Base-by-base conservation (phyloP, 2,329 filamentous ascomycete species). In the Clonostachys chloroleuca region DNA sequence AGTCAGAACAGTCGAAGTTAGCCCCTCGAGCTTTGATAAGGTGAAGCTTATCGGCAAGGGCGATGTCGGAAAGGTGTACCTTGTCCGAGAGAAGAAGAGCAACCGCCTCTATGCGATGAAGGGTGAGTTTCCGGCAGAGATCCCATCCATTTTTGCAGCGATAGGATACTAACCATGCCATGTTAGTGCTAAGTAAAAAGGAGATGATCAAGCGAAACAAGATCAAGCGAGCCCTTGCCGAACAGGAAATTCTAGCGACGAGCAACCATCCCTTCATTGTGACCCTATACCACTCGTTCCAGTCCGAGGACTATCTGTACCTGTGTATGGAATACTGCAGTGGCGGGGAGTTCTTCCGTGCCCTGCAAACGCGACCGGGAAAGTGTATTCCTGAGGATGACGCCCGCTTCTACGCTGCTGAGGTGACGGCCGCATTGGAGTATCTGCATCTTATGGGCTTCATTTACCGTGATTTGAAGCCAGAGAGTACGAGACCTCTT, bases 181-280 rank as follows among this genome's bases (percentile, higher is more conserved):
- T 45, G 46, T 14, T 62, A 97, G 94, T 99, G 6, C 66, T 99
- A 68, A 97, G 92, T 78, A 99, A 99, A 72, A 96, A 97, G 76
- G 94, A 99, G 69, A 99, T 99, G 94, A 99, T 99, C 70, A 99
- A 99, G 75, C 87, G 94, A 49, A 99, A 99, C 77, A 99, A 99
- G 80, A 99, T 99, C 73, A 99, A 99, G 80, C 84, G 94, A 63
- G 94, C 94, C 13, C 77, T 99, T 56, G 94, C 94, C 36, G 94
- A 99, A 70, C 94, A 97, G 65, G 94, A 99, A 68, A 99, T 99
- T 54, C 75, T 99, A 46, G 94, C 94, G 9, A 99, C 94, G 40
- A 97, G 92, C 75, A 99, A 99, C 59, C 94, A 99, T 61, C 94
- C 94, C 0, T 99, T 99, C 67, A 99, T 99, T 63, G 94, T 99